These are phyloP conservation scores for Colletotrichum tabaci DNA, from an alignment of 2,329 filamentous ascomycete genomes.

Conservation along the genomic window DNA sequence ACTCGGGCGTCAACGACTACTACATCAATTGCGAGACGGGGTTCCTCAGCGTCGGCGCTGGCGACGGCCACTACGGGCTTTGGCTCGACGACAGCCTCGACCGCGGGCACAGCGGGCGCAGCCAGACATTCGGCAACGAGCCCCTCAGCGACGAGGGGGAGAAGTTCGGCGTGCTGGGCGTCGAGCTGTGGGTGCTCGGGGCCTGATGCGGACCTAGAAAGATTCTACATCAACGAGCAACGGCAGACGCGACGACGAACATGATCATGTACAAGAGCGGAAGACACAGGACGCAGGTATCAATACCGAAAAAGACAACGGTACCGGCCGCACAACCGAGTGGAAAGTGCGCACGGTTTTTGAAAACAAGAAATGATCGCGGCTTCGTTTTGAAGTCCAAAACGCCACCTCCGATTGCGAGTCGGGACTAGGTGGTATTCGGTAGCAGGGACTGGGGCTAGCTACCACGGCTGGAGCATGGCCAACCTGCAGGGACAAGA, in stretches of 20 bases:
- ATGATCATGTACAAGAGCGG: neutral
- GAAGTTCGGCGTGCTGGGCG: slow-evolving; percentile 91
- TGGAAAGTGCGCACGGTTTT: neutral
- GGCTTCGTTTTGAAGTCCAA: neutral
- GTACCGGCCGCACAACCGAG: neutral
- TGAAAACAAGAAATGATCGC: neutral
- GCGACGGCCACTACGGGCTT: slow-evolving; percentile 90
- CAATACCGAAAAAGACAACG: neutral
- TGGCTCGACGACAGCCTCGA: slow-evolving; percentile 93
- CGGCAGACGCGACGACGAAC: neutral
- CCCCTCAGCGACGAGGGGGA: slow-evolving; percentile 91
- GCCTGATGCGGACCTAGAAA: slow-evolving; percentile 46
- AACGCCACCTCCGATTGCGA: neutral
- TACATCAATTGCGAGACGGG: slow-evolving; percentile 92
- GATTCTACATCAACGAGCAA: neutral
- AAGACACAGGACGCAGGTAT: neutral
- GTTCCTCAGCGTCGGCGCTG: slow-evolving; percentile 89
- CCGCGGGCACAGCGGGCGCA: slow-evolving; percentile 85
- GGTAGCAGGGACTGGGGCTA: neutral
- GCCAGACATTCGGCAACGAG: slow-evolving; percentile 96
- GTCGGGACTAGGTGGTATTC: neutral
- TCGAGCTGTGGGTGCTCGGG: slow-evolving; percentile 95
- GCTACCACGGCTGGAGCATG: neutral
- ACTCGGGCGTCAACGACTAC: slow-evolving; percentile 96
- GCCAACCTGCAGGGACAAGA: neutral